Base-by-base conservation (phyloP, 768 basidiomycete species). In the Pleurotus eryngii region DNA sequence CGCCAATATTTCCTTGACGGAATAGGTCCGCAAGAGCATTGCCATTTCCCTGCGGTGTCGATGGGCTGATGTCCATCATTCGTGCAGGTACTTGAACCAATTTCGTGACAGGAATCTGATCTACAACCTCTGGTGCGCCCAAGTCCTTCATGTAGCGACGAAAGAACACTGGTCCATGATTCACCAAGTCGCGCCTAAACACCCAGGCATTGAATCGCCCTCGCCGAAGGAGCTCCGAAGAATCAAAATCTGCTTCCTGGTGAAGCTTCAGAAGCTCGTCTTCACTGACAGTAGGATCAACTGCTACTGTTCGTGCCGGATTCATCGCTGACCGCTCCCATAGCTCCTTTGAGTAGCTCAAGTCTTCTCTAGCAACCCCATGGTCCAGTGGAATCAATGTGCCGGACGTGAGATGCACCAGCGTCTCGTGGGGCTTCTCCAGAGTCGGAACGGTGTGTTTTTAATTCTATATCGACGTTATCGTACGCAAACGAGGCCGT, bases 381-480 rank as follows among this genome's bases (percentile, higher is more conserved):
- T 65, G 64, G 26, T 64, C 57, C 0, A 77, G 62, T 14, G 60
- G 69, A 22, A 78, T 43, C 17, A 72, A 43, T 0, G 64, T 64
- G 0, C 56, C 73, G 0, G 76, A 68, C 2, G 76, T 75, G 12
- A 73, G 56, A 56, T 76, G 74, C 2, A 67, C 55, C 3, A 76
- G 57, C 1, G 60, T 65, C 0, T 63, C 63, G 1, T 42, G 26
- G 2, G 60, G 49, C 1, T 68, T 64, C 45, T 79, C 71, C 1
- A 69, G 51, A 0, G 72, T 74, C 0, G 71, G 71, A 5, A 67
- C 55, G 0, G 62, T 14, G 8, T 61, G 54, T 46, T 72, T 68
- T 6, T n/a, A 77, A 58, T 39, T 74, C 63, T 4, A 78, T 65
- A 59, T 81, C 76, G 26, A 79, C 68, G 60, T 81, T 81, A 57